Conservation (phyloP, 2,329 filamentous ascomycete species). For the Talaromyces pinophilus region DNA sequence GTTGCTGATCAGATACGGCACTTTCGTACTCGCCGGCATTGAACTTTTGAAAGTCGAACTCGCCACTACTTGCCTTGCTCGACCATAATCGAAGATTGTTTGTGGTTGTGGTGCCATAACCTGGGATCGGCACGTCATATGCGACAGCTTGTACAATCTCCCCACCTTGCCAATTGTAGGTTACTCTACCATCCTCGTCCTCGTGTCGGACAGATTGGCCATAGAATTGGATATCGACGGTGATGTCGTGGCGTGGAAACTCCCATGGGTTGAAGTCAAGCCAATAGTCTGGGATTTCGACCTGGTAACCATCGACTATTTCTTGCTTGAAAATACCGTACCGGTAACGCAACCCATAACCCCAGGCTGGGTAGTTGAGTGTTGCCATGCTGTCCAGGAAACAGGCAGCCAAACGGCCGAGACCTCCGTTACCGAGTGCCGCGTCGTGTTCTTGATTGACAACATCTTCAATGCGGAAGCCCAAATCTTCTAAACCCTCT, state of each 20-base stretch:
- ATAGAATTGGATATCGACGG: constrained; percentile 96
- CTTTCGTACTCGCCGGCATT: constrained; percentile 97
- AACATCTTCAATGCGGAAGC: constrained; percentile 95
- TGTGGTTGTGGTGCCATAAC: constrained; percentile 83
- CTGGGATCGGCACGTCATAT: constrained; percentile 90
- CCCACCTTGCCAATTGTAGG: constrained; percentile 83
- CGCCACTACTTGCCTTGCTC: constrained; percentile 92
- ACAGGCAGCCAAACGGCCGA: constrained; percentile 91
- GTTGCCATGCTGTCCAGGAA: constrained; percentile 96
- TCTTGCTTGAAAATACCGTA: constrained; percentile 99
- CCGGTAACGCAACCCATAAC: constrained; percentile 90
- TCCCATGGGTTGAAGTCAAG: constrained; percentile 99
- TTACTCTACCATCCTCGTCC: constrained; percentile 74
- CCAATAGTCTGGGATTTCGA: constrained; percentile 98
- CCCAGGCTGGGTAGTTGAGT: constrained; percentile 95
- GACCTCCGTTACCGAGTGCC: constrained; percentile 90
- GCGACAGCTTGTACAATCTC: constrained; percentile 90
- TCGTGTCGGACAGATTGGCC: constrained; percentile 73
- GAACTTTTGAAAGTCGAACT: constrained; percentile 99
- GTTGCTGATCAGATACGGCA: constrained; percentile 96
- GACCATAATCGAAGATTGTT: constrained; percentile 98
- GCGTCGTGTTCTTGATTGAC: constrained; percentile 95
- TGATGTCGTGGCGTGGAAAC: constrained; percentile 92
- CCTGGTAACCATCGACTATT: constrained; percentile 96
- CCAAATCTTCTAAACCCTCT: constrained; percentile 85